phyloP scores from a whole-genome alignment of 768 basidiomycete genomes.

The Boletus rex-veris region DNA sequence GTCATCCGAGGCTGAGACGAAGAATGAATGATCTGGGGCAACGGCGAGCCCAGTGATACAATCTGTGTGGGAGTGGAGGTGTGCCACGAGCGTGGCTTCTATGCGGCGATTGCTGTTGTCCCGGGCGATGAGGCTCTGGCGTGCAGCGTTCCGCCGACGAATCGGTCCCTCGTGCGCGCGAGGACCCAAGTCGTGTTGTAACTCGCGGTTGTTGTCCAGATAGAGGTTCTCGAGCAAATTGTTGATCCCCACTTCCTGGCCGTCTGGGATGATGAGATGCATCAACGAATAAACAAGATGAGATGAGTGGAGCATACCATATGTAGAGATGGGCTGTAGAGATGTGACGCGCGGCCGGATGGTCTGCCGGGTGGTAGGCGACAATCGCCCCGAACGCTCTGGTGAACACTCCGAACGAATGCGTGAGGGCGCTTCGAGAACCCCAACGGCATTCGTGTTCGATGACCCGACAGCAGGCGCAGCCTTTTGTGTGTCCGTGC shows the following conservation, averaged over 20 bases:
- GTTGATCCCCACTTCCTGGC: conserved; percentile 85
- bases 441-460: conserved; percentile 75
- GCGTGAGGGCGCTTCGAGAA: conserved; percentile 73
- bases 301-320: conserved; percentile 45
- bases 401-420: conserved; percentile 63
- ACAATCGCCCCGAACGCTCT: conserved; percentile 72
- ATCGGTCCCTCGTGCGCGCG: conserved; percentile 78
- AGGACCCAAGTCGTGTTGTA: conserved; percentile 90
- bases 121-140: conserved; percentile 64
- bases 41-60: conserved; percentile 78
- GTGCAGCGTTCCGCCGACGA: conserved; percentile 67
- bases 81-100: conserved; percentile 80
- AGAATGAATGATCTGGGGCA: conserved; percentile 93
- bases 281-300: background rate
- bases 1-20: conserved; percentile 91
- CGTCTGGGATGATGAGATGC: conserved; percentile 49
- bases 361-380: conserved; percentile 57
- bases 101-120: conserved; percentile 58
- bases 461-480: conserved; percentile 88
- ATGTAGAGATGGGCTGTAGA: conserved; percentile 61
- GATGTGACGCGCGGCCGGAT: conserved; percentile 50
- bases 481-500: conserved; percentile 77
- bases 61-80: conserved; percentile 80
- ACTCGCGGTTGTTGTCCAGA: conserved; percentile 79
- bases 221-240: conserved; percentile 88